These are phyloP conservation scores for Nicotiana noctiflora DNA, from an alignment of 257 asterid species.

Conservation along the genomic window DNA sequence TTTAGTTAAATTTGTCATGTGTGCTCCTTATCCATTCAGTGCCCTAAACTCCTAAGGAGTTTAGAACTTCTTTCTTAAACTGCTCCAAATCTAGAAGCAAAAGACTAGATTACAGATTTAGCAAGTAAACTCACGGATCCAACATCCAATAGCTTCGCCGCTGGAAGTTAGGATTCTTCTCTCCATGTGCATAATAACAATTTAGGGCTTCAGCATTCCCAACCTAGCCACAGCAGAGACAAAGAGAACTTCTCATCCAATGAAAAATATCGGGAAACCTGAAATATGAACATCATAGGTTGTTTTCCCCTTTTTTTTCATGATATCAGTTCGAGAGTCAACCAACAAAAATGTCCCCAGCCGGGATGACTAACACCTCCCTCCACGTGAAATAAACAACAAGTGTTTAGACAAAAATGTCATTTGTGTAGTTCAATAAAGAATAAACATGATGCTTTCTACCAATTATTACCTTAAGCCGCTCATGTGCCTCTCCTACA, in stretches of 20 bases:
- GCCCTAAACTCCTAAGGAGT: neutral
- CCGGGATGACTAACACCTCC: conserved; percentile 1
- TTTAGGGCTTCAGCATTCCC: conserved; percentile 68
- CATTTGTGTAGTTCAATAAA: neutral
- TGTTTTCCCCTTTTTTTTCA: neutral
- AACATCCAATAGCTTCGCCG: conserved; percentile 87
- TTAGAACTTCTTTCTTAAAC: neutral
- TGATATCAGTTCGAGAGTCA: neutral
- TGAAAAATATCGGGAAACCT: conserved; percentile 7
- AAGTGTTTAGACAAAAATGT: neutral
- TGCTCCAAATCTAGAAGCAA: neutral
- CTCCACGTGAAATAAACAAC: neutral
- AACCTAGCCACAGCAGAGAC: conserved; percentile 42
- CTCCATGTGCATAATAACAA: conserved; percentile 89
- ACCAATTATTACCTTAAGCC: conserved; percentile 63
- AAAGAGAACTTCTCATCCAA: conserved; percentile 11
- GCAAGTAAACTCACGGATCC: conserved; percentile 54
- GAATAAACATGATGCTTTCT: neutral
- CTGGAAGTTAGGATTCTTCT: conserved; percentile 59
- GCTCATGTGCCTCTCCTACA: conserved; percentile 92
- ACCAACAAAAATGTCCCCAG: neutral
- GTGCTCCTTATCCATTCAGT: neutral
- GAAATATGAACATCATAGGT: neutral
- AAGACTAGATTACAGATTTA: neutral
- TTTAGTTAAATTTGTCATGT: neutral